These are phyloP conservation scores for Petunia secreta DNA, from an alignment of 257 asterid genomes.

Conservation along the genomic window DNA sequence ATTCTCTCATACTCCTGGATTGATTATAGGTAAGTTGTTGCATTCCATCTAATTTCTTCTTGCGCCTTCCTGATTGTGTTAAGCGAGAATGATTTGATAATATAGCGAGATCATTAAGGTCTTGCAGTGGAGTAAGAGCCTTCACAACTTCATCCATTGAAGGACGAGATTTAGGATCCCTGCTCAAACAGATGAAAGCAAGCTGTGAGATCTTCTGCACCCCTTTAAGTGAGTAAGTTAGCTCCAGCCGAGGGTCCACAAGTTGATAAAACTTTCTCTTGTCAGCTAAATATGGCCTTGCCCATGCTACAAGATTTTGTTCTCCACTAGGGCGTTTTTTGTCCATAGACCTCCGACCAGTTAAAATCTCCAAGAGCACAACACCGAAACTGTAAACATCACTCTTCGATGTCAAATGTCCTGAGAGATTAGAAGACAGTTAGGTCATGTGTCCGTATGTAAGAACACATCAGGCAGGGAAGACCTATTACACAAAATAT, in stretches of 20 bases:
- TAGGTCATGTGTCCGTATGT: background rate
- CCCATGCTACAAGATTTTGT: conserved; percentile 93
- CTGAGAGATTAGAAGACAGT: conserved; percentile 35
- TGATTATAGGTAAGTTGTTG: conserved; percentile 52
- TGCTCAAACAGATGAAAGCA: conserved; percentile 65
- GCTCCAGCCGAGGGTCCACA: conserved; percentile 89
- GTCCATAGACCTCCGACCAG: conserved; percentile 93
- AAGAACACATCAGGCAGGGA: background rate
- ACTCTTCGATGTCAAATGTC: conserved; percentile 90
- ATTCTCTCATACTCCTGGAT: conserved; percentile 52
- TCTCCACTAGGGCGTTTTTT: conserved; percentile 88
- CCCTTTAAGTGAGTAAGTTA: conserved; percentile 81
- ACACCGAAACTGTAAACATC: conserved; percentile 95
- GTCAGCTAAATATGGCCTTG: conserved; percentile 79
- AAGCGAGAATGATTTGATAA: conserved; percentile 65
- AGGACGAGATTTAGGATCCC: conserved; percentile 85
- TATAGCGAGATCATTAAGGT: conserved; percentile 76
- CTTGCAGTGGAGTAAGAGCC: conserved; percentile 70
- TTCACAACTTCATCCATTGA: conserved; percentile 87
- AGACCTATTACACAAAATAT: background rate
- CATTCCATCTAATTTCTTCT: conserved; percentile 58
- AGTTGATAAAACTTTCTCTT: conserved; percentile 80
- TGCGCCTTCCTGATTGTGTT: conserved; percentile 59
- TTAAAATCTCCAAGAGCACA: conserved; percentile 81
- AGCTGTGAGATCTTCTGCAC: conserved; percentile 76